Conservation (phyloP, 108 stramenopile genomes). For the Nitzschia sp. region DNA sequence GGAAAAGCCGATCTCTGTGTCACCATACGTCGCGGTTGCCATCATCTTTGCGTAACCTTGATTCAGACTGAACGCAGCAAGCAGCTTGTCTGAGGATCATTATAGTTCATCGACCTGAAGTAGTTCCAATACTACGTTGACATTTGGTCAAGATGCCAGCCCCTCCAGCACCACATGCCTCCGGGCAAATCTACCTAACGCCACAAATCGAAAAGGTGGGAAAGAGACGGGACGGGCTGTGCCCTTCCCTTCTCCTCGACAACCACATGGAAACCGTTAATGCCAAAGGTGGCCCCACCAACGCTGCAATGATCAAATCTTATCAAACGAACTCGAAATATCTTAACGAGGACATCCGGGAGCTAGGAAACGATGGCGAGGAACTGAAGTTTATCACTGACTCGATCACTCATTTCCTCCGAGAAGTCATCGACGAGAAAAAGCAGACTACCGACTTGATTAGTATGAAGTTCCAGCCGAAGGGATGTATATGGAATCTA, state of each 20-base stretch:
- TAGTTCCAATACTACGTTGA: too few species aligned
- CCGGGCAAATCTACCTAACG: constrained; percentile 47
- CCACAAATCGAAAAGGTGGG: constrained; percentile 42
- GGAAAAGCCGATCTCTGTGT: too few species aligned
- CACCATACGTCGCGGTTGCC: too few species aligned
- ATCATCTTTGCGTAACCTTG: too few species aligned
- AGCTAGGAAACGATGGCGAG: constrained; percentile 30
- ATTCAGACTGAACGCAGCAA: too few species aligned
- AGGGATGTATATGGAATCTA: constrained; percentile 54
- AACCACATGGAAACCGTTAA: constrained; percentile 11
- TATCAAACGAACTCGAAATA: constrained; percentile 50
- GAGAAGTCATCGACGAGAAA: constrained; percentile 36
- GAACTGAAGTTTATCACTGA: constrained; percentile 46
- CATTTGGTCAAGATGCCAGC: background rate
- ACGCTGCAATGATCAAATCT: constrained; percentile 33
- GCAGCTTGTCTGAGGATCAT: too few species aligned
- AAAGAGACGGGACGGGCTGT: constrained; percentile 46
- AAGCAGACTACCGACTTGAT: constrained; percentile 33
- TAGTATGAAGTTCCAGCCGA: constrained; percentile 40
- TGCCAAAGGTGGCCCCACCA: constrained; percentile 19
- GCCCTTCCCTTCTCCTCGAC: constrained; percentile 35
- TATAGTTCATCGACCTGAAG: too few species aligned
- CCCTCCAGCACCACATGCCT: background rate
- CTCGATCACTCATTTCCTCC: constrained; percentile 37
- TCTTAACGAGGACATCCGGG: constrained; percentile 34